Evolutionary conservation across 192 early-diverging fungal species (phyloP).

Genomic region (Lunasporangiospora selenospora): DNA sequence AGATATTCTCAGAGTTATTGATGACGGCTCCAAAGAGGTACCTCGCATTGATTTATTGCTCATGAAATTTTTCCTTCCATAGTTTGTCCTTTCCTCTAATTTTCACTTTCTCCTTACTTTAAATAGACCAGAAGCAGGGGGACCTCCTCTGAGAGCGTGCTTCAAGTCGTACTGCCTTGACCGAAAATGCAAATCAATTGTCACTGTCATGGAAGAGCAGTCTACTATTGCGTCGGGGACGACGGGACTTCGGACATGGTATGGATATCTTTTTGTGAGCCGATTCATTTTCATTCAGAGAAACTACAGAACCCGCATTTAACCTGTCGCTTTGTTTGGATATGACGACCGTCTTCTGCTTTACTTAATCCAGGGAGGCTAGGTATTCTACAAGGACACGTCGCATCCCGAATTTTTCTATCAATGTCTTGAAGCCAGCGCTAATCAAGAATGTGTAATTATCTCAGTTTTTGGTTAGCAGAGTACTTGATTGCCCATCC

Average conservation of each 20-base stretch:
- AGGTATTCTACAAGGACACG: slow-evolving; percentile 7
- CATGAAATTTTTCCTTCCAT: too few relatives aligned
- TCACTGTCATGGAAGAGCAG: slow-evolving; percentile 46
- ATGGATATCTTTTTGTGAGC: too few relatives aligned
- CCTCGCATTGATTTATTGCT: too few relatives aligned
- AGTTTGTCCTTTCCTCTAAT: not conserved
- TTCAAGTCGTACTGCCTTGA: slow-evolving; percentile 40
- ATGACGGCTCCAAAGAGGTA: slow-evolving; percentile 34
- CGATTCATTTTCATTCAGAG: too few relatives aligned
- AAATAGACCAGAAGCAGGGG: slow-evolving; percentile 39
- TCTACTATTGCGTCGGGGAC: slow-evolving; percentile 40
- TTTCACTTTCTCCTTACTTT: not conserved
- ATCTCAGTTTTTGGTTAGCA: slow-evolving; percentile 35
- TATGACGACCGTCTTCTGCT: not conserved
- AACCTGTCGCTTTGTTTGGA: too few relatives aligned
- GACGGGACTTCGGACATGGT: slow-evolving; percentile 43
- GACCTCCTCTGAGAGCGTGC: slow-evolving; percentile 34
- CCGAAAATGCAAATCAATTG: slow-evolving; percentile 21
- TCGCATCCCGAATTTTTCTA: not conserved
- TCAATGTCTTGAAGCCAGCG: not conserved
- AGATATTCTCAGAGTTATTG: slow-evolving; percentile 34
- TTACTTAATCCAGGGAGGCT: slow-evolving; percentile 15
- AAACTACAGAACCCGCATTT: too few relatives aligned
- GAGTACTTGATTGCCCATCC: slow-evolving; percentile 36
- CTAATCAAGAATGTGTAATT: not conserved